These are phyloP conservation scores for Tilletiaria anomala DNA, from an alignment of 1,284 basidiomycete species.

Conservation along the genomic window DNA sequence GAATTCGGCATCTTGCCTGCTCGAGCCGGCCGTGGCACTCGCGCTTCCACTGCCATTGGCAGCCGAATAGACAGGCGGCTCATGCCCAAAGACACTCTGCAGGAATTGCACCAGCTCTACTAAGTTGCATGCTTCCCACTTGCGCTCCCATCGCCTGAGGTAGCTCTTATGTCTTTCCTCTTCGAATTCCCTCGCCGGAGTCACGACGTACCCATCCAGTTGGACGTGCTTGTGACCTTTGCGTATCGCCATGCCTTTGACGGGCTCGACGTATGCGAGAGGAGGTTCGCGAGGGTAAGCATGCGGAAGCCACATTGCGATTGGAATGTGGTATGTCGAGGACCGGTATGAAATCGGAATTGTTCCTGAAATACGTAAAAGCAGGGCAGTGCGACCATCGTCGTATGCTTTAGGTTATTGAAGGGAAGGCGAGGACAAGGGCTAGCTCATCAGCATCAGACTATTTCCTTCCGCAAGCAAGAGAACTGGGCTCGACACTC, in stretches of 20 bases:
- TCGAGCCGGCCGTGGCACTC: constrained; percentile 19
- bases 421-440: constrained; percentile 3
- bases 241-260: constrained; percentile 73
- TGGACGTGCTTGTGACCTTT: constrained; percentile 58
- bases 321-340: constrained; percentile 78
- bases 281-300: constrained; percentile 51
- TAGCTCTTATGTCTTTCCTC: constrained; percentile 47
- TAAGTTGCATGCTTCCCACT: constrained; percentile 65
- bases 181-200: background rate
- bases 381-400: constrained; percentile 76
- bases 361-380: constrained; percentile 78
- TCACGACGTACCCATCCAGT: constrained; percentile 59
- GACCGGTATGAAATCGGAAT: constrained; percentile 69
- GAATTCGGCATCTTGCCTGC: constrained; percentile 6
- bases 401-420: constrained; percentile 53
- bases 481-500: too few species aligned
- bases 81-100: constrained; percentile 63
- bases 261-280: constrained; percentile 88
- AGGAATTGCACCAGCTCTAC: constrained; percentile 55
- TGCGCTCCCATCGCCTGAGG: constrained; percentile 59
- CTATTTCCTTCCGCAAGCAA: constrained; percentile 7
- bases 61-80: constrained; percentile 72
- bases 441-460: constrained; percentile 3
- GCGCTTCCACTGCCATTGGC: constrained; percentile 47
- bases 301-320: constrained; percentile 58